Evolutionary conservation across 352 stramenopile genomes (phyloP), one percentile per base, ranked within the genome.

Genomic region (Pythium brachiatum): DNA sequence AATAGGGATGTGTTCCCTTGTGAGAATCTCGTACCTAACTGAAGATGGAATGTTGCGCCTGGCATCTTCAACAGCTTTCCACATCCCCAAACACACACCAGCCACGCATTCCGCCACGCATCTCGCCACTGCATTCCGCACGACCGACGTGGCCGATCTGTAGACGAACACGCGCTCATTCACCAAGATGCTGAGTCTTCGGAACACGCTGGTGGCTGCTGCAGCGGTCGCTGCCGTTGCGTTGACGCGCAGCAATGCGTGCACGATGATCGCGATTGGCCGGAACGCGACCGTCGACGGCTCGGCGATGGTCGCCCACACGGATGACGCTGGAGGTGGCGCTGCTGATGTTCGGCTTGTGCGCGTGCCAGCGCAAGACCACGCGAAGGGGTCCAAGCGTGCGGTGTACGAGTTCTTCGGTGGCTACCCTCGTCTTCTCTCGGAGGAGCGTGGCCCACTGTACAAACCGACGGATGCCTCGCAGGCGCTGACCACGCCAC

Each of bases 261-360:
- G 88, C 65, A 96, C 88, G 7, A 85, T 91, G 50, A 93, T 96
- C 29, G 74, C 72, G 18, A 72, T 92, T 6, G 83, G 83, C 21
- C 63, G 60, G 21, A 77, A 88, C 31, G 88, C 88, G 1, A 85
- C 74, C 3, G 63, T 60, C 7, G 82, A 94, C 59, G 88, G 88
- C 16, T 86, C 79, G 12, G 78, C 85, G 21, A 70, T 96, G n/a
- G 70, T 86, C 3, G 85, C 84, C 1, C 86, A 95, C 67, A 95
- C 76, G 11, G 76, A 86, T 23, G 76, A 86, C 34, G 74, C 76
- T 3, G 76, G 76, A 34, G 72, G 72, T 32, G 70, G 79, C 32
- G 79, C 85, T 23, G 90, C 87, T 29, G 88, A 96, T 60, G 77
- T 90, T 43, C 77, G 91, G 7, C 74, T 97, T 7, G 83, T 92